Base-by-base conservation (phyloP, 306 rosid genomes). In the Sesbania bispinosa region DNA sequence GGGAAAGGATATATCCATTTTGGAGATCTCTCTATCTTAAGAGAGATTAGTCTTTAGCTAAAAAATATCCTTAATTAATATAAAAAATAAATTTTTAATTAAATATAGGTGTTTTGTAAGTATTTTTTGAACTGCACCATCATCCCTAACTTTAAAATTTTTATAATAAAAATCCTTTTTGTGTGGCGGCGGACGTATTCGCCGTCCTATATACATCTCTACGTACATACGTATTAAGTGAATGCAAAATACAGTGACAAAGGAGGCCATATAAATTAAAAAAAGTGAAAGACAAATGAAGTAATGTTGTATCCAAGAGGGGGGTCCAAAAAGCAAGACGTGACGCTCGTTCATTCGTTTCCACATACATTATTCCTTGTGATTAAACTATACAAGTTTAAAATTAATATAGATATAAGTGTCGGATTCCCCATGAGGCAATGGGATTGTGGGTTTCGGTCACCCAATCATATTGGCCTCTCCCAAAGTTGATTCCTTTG, bases 401-500 rank as follows among this genome's bases (percentile, higher is more conserved):
- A 58, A 70, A 57, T 38, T 27, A 35, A 76, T 11, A 67, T 63
- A 66, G 4, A 73, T 55, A 15, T 24, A 23, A 62, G 23, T 53
- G 75, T 79, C 8, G 67, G 81, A 88, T 78, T 86, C 83, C 72
- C 55, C 33, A 2, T 47, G 32, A 67, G 71, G 23, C 66, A 51
- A 75, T 67, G 77, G 36, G 60, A 62, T 76, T 67, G 76, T 72
- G 84, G 68, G 58, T 55, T 74, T 81, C 69, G 66, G 73, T 83
- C 81, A 62, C 77, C 80, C 85, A 79, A 74, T 79, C 84, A 77
- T 35, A 59, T 71, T 84, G 77, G 57, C 51, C 63, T 45, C 74
- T 57, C 64, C 53, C 69, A 83, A 84, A 90, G 77, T 36, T 41
- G 82, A 86, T 81, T 81, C 84, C 73, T 36, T 82, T 88, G 92